A percentile compares a stretch with the other conserved stretches of the same genome.
Conservation (phyloP, 805 yeast genomes). For the Candida sakaeoensis region DNA sequence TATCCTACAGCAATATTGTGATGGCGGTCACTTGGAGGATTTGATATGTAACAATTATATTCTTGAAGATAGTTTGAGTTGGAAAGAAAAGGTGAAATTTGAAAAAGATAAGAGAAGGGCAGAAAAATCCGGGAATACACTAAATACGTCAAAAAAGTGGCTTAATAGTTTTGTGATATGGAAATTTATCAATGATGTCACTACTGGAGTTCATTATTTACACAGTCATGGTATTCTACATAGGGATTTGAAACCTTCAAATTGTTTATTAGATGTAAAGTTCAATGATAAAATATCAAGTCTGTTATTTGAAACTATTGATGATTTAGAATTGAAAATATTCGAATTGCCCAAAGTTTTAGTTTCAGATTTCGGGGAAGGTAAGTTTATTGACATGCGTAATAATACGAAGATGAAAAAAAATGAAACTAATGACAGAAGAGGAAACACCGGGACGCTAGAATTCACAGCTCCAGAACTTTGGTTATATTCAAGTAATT, state of each 20-base stretch:
- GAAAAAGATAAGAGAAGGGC: slow-evolving; percentile 24
- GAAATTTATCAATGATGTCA: slow-evolving; percentile 63
- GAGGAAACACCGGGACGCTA: slow-evolving; percentile 84
- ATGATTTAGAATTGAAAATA: slow-evolving; percentile 16
- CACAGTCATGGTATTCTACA: slow-evolving; percentile 79
- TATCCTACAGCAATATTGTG: slow-evolving; percentile 82
- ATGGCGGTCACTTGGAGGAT: slow-evolving; percentile 82
- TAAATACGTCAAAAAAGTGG: slow-evolving; percentile 17
- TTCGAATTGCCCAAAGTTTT: slow-evolving; percentile 58
- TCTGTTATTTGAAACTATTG: slow-evolving; percentile 1
- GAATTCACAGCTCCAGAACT: slow-evolving; percentile 89
- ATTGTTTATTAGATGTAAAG: slow-evolving; percentile 57
- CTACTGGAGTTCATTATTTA: slow-evolving; percentile 65
- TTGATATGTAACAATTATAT: slow-evolving; percentile 31
- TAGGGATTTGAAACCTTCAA: slow-evolving; percentile 85
- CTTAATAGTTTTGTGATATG: slow-evolving; percentile 60
- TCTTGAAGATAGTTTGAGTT: slow-evolving; percentile 18
- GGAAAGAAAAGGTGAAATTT: slow-evolving; percentile 23
- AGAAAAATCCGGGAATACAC: slow-evolving; percentile 10
- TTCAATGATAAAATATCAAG: slow-evolving; percentile 12
- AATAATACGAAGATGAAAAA: slow-evolving; percentile 11
- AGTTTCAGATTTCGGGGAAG: slow-evolving; percentile 89
- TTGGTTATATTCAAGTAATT: slow-evolving; percentile 32
- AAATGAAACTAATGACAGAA: slow-evolving; percentile 38
- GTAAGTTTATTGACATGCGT: slow-evolving; percentile 64